These are phyloP conservation scores for Microcyclospora pomicola DNA, from an alignment of 2,329 filamentous ascomycete species.

Conservation along the genomic window DNA sequence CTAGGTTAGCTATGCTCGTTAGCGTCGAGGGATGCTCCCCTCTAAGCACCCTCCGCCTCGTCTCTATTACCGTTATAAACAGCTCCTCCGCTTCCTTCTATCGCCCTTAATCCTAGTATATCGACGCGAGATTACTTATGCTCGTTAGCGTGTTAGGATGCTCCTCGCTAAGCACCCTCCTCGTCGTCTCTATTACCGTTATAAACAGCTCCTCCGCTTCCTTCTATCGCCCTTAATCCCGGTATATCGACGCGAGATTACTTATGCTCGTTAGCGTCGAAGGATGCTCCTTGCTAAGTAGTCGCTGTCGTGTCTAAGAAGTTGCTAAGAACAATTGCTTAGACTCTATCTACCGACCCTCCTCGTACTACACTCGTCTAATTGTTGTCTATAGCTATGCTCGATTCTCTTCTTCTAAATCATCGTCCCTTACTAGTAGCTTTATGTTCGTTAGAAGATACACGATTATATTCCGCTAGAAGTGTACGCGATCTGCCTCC, in stretches of 20 bases:
- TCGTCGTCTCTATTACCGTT: not conserved
- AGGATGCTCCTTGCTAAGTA: no score
- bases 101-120: not conserved
- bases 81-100: slow-evolving; percentile 4
- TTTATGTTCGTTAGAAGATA: no score
- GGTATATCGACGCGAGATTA: slow-evolving; percentile 3
- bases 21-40: slow-evolving; percentile 5
- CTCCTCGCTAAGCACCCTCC: slow-evolving; percentile 2
- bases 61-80: not conserved
- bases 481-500: no score
- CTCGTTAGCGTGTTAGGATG: slow-evolving; percentile 4
- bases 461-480: no score
- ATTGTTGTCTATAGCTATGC: no score
- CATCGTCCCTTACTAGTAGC: no score
- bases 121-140: not conserved
- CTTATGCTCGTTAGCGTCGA: slow-evolving; percentile 2
- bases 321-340: no score
- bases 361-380: no score
- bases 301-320: no score
- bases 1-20: slow-evolving; percentile 3
- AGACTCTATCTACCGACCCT: no score
- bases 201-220: slow-evolving; percentile 4
- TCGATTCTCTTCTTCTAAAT: no score
- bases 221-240: not conserved
- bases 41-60: slow-evolving; percentile 1